A percentile compares a stretch with the other conserved stretches of the same genome.
Conservation (phyloP, 148 eudicot genomes). For the Polygonum maritimum region DNA sequence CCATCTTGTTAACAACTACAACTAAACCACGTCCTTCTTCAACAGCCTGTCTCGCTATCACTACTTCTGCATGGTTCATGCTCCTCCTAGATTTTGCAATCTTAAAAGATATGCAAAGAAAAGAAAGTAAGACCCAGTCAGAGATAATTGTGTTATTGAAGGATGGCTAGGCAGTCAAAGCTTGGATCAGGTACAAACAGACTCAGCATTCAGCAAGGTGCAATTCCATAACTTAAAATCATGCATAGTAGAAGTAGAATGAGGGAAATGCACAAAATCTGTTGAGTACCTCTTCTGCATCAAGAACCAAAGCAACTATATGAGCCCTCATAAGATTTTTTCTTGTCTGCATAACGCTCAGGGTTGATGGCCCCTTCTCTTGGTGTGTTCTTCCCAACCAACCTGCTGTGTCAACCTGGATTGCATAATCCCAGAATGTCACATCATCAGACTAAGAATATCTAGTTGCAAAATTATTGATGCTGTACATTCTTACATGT, state of each 20-base stretch:
- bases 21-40: constrained; percentile 98
- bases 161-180: neutral
- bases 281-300: constrained; percentile 78
- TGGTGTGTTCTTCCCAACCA: constrained; percentile 92
- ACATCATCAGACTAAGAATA: neutral
- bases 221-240: neutral
- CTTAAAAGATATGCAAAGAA: constrained; percentile 15
- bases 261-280: neutral
- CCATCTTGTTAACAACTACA: constrained; percentile 88
- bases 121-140: no score
- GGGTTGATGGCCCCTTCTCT: constrained; percentile 83
- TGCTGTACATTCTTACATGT: neutral
- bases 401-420: constrained; percentile 98
- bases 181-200: neutral
- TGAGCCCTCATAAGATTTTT: constrained; percentile 99
- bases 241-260: neutral
- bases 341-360: constrained; percentile 92
- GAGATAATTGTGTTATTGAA: neutral
- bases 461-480: neutral
- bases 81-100: constrained; percentile 60
- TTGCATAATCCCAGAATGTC: neutral
- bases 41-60: constrained; percentile 92
- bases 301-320: constrained; percentile 86
- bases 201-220: neutral
- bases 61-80: constrained; percentile 89